Conservation (phyloP, 2,329 filamentous ascomycete species). For the Ceratocystis destructans region DNA sequence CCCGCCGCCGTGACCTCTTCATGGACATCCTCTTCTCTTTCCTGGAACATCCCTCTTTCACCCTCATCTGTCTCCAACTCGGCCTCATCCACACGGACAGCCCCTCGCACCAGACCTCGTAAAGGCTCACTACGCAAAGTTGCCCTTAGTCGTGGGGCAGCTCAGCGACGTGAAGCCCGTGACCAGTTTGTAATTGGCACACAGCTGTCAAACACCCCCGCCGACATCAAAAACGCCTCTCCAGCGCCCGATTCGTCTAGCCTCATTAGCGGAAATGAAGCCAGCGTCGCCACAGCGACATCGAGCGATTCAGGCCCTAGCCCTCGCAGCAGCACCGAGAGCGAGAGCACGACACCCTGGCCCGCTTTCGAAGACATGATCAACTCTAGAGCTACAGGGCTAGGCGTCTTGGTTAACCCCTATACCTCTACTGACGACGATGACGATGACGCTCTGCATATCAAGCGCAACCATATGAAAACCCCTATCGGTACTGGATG, state of each 20-base stretch:
- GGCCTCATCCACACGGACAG: not conserved
- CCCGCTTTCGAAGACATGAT: conserved; percentile 15
- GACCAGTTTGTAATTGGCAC: not conserved
- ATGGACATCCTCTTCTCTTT: not conserved
- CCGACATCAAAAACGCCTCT: not conserved
- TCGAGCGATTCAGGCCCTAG: conserved; percentile 15
- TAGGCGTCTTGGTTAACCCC: conserved; percentile 38
- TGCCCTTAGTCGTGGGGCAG: conserved; percentile 57
- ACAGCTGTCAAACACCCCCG: not conserved
- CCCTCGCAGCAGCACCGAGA: conserved; percentile 15
- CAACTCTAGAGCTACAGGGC: not conserved
- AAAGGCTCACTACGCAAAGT: conserved; percentile 80
- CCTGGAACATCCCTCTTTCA: conserved; percentile 7
- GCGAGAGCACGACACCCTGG: conserved; percentile 18
- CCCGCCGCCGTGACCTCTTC: not conserved
- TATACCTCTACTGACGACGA: conserved; percentile 65
- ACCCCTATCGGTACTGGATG: not conserved
- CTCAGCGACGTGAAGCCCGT: conserved; percentile 32
- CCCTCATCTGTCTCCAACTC: not conserved
- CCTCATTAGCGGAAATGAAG: not conserved
- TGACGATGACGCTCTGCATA: conserved; percentile 63
- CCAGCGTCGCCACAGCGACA: not conserved
- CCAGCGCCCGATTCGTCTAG: not conserved
- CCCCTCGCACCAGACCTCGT: conserved; percentile 29
- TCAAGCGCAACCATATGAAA: conserved; percentile 25